Evolutionary conservation across 306 rosid genomes (phyloP).

Genomic region (Rosa chinensis): DNA sequence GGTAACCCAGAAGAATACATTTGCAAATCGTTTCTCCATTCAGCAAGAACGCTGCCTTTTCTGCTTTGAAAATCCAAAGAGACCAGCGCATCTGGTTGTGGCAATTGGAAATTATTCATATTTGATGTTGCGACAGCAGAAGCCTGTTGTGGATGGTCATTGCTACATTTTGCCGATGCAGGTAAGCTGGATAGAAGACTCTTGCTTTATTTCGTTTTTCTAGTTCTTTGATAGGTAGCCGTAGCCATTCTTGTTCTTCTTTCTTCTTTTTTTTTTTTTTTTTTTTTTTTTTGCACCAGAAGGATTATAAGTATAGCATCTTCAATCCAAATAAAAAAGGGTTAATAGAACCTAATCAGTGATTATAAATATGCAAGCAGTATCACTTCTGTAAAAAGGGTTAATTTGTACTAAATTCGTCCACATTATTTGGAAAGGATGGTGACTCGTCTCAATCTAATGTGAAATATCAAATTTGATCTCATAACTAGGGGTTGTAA

Average conservation of each 20-base stretch:
- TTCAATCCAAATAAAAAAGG: neutral
- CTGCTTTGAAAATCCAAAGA: constrained; percentile 78
- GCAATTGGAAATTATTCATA: constrained; percentile 77
- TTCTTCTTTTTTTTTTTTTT: neutral
- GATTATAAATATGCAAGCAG: neutral
- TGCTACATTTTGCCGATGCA: constrained; percentile 88
- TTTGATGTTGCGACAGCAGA: constrained; percentile 86
- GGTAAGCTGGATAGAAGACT: constrained; percentile 40
- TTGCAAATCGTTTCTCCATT: constrained; percentile 45
- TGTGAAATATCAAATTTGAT: neutral
- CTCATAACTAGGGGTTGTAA: neutral
- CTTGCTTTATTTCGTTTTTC: constrained; percentile 16
- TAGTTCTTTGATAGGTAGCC: neutral
- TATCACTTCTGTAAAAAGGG: neutral
- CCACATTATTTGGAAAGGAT: too few species aligned
- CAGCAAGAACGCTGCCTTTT: constrained; percentile 80
- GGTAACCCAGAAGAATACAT: constrained; percentile 39
- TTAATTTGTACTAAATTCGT: neutral
- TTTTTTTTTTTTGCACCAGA: neutral
- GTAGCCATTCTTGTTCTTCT: neutral
- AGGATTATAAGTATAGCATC: neutral
- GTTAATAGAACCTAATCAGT: neutral
- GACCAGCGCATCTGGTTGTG: constrained; percentile 81
- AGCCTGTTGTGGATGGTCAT: constrained; percentile 84
- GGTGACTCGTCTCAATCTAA: neutral